These are phyloP conservation scores for Leccinellum luteum DNA, from an alignment of 768 basidiomycete genomes.

Conservation along the genomic window DNA sequence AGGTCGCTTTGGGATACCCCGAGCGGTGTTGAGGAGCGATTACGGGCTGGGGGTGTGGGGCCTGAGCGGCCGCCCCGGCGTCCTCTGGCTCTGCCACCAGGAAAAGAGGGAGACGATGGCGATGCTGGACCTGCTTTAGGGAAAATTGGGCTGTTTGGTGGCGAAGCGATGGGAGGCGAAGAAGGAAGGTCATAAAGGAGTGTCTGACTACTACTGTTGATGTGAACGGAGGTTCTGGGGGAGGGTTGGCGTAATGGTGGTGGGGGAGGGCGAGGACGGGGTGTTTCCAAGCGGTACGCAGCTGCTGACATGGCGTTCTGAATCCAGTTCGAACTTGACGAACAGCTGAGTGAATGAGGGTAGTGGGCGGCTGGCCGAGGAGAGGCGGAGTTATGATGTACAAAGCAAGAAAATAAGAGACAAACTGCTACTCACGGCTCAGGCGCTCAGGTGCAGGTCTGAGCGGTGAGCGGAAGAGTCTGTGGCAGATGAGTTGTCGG, in stretches of 20 bases:
- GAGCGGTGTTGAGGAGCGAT: slow-evolving; percentile 69
- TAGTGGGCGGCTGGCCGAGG: slow-evolving; percentile 16
- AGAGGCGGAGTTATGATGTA: slow-evolving; percentile 15
- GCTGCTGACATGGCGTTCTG: slow-evolving; percentile 52
- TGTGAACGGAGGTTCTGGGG: slow-evolving; percentile 44
- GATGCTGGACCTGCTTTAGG: slow-evolving; percentile 43
- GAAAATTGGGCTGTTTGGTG: slow-evolving; percentile 51
- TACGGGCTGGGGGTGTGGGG: slow-evolving; percentile 51
- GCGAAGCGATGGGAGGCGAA: slow-evolving; percentile 47
- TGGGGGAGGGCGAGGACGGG: slow-evolving; percentile 56
- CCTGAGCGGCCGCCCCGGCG: slow-evolving; percentile 48
- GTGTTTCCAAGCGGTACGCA: slow-evolving; percentile 63
- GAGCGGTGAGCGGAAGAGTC: slow-evolving; percentile 10
- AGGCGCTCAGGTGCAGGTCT: neutral
- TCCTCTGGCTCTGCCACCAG: slow-evolving; percentile 46
- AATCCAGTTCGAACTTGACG: slow-evolving; percentile 34
- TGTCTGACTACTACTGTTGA: slow-evolving; percentile 47
- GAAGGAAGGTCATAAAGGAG: slow-evolving; percentile 78
- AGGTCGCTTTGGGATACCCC: slow-evolving; percentile 65
- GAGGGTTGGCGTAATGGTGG: slow-evolving; percentile 55
- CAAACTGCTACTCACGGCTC: slow-evolving; percentile 7
- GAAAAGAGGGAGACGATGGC: slow-evolving; percentile 58
- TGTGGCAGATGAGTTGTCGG: slow-evolving; percentile 21
- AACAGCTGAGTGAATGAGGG: neutral
- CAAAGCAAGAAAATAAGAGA: slow-evolving; percentile 16